Conservation (phyloP, 192 early-diverging fungal species). For the Phlyctochytrium planicorne region DNA sequence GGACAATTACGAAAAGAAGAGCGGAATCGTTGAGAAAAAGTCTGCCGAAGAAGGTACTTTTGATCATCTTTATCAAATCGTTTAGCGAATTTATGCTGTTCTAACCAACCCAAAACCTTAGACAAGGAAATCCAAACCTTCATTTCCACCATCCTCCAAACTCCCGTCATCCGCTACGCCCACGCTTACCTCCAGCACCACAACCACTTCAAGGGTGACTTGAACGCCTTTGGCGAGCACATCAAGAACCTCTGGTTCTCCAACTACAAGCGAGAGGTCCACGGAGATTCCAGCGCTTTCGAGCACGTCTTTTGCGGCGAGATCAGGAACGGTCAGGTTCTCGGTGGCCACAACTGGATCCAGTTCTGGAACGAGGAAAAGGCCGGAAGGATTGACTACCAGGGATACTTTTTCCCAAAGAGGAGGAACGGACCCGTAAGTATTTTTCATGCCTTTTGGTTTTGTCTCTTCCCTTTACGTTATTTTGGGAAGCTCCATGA, state of each 20-base stretch:
- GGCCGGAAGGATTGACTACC: constrained; percentile 31
- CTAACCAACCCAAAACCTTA: constrained; percentile 7
- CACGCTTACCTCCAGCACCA: constrained; percentile 26
- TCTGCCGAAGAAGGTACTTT: no score
- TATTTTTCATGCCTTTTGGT: no score
- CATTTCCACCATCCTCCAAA: constrained; percentile 23
- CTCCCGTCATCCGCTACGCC: constrained; percentile 24
- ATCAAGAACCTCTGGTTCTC: constrained; percentile 35
- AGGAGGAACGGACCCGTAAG: neutral
- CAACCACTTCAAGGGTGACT: constrained; percentile 8
- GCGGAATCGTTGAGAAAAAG: constrained; percentile 30
- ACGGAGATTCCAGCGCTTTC: constrained; percentile 36
- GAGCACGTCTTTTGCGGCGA: constrained; percentile 43
- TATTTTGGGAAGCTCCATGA: no score
- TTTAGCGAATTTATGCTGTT: no score
- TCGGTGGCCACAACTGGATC: constrained; percentile 47
- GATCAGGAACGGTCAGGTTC: constrained; percentile 18
- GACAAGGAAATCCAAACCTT: constrained; percentile 24
- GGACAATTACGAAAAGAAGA: constrained; percentile 28
- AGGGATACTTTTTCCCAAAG: constrained; percentile 34
- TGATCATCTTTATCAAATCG: no score
- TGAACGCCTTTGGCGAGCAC: constrained; percentile 16
- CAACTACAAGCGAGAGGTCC: constrained; percentile 29
- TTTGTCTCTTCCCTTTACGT: no score
- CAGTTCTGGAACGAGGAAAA: constrained; percentile 32